Percentiles rank a stretch among this genome's conserved stretches.
These are phyloP conservation scores for Myxozyma udenii DNA, from an alignment of 805 yeast genomes.

Conservation along the genomic window DNA sequence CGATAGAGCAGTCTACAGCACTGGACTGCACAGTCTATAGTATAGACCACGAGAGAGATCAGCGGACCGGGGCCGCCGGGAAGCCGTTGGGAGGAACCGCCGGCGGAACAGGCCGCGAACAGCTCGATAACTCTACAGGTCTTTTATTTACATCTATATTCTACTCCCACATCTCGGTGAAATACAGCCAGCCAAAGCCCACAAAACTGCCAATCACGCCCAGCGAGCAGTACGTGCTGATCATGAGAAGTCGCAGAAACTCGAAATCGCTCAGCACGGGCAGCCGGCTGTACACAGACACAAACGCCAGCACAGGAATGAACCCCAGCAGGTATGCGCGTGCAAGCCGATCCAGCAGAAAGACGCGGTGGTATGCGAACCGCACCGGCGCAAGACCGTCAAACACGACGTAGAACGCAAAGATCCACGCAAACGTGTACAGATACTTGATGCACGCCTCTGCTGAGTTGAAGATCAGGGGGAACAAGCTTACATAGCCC, in stretches of 20 bases:
- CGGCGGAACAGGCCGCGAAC: too few species aligned
- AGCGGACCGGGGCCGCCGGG: too few species aligned
- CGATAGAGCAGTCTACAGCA: too few species aligned
- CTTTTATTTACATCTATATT: too few species aligned
- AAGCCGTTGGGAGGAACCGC: too few species aligned
- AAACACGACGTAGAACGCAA: slow-evolving; percentile 68
- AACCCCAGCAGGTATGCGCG: slow-evolving; percentile 65
- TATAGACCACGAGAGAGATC: too few species aligned
- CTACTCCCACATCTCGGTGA: too few species aligned
- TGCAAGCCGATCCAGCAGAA: slow-evolving; percentile 68
- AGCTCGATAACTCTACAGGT: too few species aligned
- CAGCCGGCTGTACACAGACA: slow-evolving; percentile 55
- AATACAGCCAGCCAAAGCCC: slow-evolving; percentile 83
- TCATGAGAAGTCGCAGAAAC: slow-evolving; percentile 73
- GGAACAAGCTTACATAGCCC: slow-evolving; percentile 85
- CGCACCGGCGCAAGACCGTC: slow-evolving; percentile 46
- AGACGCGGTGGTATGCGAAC: slow-evolving; percentile 37
- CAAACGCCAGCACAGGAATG: slow-evolving; percentile 56
- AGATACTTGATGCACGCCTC: slow-evolving; percentile 75
- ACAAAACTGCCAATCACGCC: slow-evolving; percentile 87
- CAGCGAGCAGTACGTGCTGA: slow-evolving; percentile 79
- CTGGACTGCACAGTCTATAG: too few species aligned
- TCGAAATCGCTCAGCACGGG: slow-evolving; percentile 53
- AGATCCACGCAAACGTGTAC: slow-evolving; percentile 82
- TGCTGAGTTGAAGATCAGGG: slow-evolving; percentile 73